Base-by-base conservation (phyloP, 1,139 yeast species). In the Geotrichum fermentans region DNA sequence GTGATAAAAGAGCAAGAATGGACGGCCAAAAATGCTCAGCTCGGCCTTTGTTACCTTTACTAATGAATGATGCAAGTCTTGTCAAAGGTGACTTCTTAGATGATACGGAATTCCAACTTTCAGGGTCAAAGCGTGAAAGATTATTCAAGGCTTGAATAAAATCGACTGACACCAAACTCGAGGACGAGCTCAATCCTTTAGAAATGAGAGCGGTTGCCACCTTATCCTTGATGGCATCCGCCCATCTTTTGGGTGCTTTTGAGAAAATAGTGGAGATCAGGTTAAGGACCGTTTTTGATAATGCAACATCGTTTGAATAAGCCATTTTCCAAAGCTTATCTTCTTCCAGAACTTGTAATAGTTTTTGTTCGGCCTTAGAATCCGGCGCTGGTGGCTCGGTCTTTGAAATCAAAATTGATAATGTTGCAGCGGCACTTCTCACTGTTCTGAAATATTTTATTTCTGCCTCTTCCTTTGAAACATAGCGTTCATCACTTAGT, bases 401-500 rank as follows among this genome's bases (percentile, higher is more conserved):
- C 4, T 63, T 60, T 14, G 55, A 58, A 3, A 72, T 55, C 39
- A 81, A 50, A 50, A 74, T 73, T 1, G 68, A 71, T 21, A 83
- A 61, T 62, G 85, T 67, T 42, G 70, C 70, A 10, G 85, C 58
- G 3, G 82, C 70, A 5, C 82, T 70, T 42, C 74, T 73, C 13
- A 80, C 63, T 1, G 83, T 75, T 49, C 95, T 70, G 34, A 74
- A 73, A 60, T 81, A 85, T 61, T 85, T 87, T n/a, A 80, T 68
- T 20, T 72, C 70, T 0, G 86, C 74, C 54, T 88, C 96, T 28
- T 80, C 85, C 47, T 75, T 77, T 4, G 80, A 75, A 21, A 82
- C 77, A 61, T 79, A 82, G 53, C 96, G 72, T 58, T 81, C 83
- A 59, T 90, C 97, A 3, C 94, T 81, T 35, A 89, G 65, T 0